Base-by-base conservation (phyloP, 2,329 filamentous ascomycete species). In the Zymoseptoria ardabiliae region DNA sequence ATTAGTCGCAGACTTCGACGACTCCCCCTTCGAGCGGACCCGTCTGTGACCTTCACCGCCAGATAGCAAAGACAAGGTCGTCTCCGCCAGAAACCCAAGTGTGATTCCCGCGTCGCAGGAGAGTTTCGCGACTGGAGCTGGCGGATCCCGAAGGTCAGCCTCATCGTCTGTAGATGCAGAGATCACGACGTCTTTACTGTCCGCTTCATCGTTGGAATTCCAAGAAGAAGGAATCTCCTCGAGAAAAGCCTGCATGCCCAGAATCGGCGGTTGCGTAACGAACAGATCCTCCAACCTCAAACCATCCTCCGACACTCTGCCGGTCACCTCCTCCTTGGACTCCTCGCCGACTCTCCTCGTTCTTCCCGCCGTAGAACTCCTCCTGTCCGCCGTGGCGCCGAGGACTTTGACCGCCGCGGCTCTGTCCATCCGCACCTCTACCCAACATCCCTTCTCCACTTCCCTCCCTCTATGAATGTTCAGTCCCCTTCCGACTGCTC, bases 81-180 rank as follows among this genome's bases (percentile, higher is more conserved):
- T 68, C 41, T 67, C 65, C 9, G 69, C 68, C 25, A 71, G 56
- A 51, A 70, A 70, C 6, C 66, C 69, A 4, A 71, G 61, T 1
- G 65, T 69, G 52, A 70, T 67, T 21, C 68, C 69, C 4, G 67
- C 62, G 52, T 70, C 65, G 59, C 68, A 69, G 23, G 62, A 62
- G 11, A 70, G 53, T 56, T 69, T 70, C 7, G 66, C 65, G 53
- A 58, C 58, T 17, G 53, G 56, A 45, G 51, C 20, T n/a, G 51
- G n/a, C 21, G 53, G 52, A 5, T 28, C 11, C n/a, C 54, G 53
- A 20, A 58, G 21, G 7, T 54, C 21, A 13, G 22, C 22, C 9
- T 52, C 25, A n/a, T 54, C 45, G 6, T 11, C 21, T 7, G 35
- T 4, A 5, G 50, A n/a, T 4, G 48, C 22, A 50, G 49, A 48